phyloP scores from a whole-genome alignment of 306 rosid species.

The Inga laurina region DNA sequence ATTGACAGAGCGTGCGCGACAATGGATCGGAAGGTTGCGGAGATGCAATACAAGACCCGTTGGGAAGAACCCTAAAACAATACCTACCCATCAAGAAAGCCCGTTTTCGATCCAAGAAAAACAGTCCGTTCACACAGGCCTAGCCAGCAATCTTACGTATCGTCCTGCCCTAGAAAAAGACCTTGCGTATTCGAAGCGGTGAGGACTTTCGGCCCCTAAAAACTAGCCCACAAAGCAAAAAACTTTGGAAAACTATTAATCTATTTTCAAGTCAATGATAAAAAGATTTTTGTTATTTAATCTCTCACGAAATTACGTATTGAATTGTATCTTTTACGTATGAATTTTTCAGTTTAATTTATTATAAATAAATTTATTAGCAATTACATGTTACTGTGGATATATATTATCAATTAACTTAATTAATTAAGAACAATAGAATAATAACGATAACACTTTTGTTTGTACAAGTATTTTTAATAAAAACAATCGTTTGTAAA shows the following conservation, averaged over 20 bases:
- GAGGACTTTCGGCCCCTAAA: background rate
- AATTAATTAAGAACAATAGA: background rate
- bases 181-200: background rate
- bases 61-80: constrained; percentile 35
- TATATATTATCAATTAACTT: background rate
- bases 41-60: constrained; percentile 41
- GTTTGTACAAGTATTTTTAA: background rate
- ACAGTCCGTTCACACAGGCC: background rate
- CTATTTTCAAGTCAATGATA: too few species aligned
- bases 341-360: background rate
- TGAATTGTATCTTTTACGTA: background rate
- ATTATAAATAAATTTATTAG: background rate
- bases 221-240: background rate
- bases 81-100: background rate
- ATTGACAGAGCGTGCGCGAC: background rate
- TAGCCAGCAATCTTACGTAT: background rate
- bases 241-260: background rate
- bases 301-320: background rate
- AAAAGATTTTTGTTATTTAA: too few species aligned
- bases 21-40: constrained; percentile 30
- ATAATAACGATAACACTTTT: background rate
- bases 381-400: background rate
- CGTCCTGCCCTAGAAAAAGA: background rate
- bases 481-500: background rate
- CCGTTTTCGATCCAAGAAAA: background rate